phyloP scores from a whole-genome alignment of 306 rosid genomes.

The Heteromeles arbutifolia region DNA sequence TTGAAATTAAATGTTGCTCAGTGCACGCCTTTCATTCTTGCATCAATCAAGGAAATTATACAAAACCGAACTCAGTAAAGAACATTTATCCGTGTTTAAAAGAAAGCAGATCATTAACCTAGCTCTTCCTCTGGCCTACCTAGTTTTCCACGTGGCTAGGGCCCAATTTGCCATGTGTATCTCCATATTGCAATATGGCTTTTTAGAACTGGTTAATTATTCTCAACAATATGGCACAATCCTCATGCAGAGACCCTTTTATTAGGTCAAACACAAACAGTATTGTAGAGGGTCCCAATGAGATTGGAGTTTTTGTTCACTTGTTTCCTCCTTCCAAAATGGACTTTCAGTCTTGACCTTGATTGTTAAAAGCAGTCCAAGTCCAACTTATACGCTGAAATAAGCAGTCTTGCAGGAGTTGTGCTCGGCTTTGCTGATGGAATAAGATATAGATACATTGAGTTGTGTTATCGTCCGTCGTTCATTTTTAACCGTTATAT shows the following conservation, averaged over 20 bases:
- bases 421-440: not conserved
- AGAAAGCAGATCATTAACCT: not conserved
- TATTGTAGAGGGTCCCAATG: not conserved
- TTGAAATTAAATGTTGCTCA: constrained; percentile 1
- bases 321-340: not conserved
- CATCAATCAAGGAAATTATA: constrained; percentile 17
- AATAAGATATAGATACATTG: not conserved
- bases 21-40: constrained; percentile 5
- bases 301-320: not conserved
- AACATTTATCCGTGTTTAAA: not conserved
- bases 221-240: not conserved
- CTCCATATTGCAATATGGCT: not conserved
- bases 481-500: not conserved
- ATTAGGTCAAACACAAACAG: constrained; percentile 3
- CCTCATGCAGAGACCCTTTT: not conserved
- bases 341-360: not conserved
- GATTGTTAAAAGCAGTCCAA: not conserved
- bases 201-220: not conserved
- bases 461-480: not conserved
- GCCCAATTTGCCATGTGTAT: not conserved
- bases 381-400: not conserved
- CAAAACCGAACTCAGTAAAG: not conserved
- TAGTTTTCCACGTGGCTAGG: not conserved
- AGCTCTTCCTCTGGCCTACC: not conserved
- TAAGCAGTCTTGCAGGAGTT: not conserved